Evolutionary conservation across 305 asterid species (phyloP).

Genomic region (Fraxinus baroniana): DNA sequence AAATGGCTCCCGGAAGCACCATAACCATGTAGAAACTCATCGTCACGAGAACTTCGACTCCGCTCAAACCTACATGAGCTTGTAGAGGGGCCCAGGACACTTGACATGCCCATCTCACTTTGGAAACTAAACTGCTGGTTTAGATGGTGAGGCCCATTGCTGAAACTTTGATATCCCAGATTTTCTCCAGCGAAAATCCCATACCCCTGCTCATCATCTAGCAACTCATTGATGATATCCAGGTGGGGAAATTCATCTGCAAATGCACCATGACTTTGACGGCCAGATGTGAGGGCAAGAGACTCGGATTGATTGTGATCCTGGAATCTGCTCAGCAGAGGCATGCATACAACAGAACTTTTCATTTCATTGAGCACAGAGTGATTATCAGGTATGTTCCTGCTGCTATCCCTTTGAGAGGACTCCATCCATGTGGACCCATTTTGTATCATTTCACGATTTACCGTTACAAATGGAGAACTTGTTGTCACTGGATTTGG

Average conservation of each 20-base stretch:
- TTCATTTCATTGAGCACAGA: slow-evolving; percentile 40
- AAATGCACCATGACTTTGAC: slow-evolving; percentile 42
- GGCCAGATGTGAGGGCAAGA: slow-evolving; percentile 38
- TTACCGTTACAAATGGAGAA: slow-evolving; percentile 63
- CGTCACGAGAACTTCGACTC: slow-evolving; percentile 52
- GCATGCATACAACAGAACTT: slow-evolving; percentile 41
- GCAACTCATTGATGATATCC: slow-evolving; percentile 87
- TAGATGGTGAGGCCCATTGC: slow-evolving; percentile 49
- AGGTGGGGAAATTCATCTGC: slow-evolving; percentile 89
- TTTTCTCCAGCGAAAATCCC: slow-evolving; percentile 33
- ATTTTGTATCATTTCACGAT: slow-evolving; percentile 48
- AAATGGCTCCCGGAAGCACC: slow-evolving; percentile 39
- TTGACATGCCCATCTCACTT: slow-evolving; percentile 47
- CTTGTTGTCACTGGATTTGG: slow-evolving; percentile 36
- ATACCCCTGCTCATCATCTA: slow-evolving; percentile 71
- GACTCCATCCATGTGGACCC: slow-evolving; percentile 54
- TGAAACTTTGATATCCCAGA: slow-evolving; percentile 45
- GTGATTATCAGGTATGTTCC: slow-evolving; percentile 35
- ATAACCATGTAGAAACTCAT: slow-evolving; percentile 43
- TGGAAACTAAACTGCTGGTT: slow-evolving; percentile 65
- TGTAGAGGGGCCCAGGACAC: slow-evolving; percentile 40
- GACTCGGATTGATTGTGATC: slow-evolving; percentile 36
- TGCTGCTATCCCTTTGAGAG: slow-evolving; percentile 45
- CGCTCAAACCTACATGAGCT: slow-evolving; percentile 61
- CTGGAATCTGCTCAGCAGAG: slow-evolving; percentile 44